A percentile compares a stretch with the other conserved stretches of the same genome.
These are phyloP conservation scores for Leishmania tropica DNA, from an alignment of 208 protist species.

Conservation along the genomic window DNA sequence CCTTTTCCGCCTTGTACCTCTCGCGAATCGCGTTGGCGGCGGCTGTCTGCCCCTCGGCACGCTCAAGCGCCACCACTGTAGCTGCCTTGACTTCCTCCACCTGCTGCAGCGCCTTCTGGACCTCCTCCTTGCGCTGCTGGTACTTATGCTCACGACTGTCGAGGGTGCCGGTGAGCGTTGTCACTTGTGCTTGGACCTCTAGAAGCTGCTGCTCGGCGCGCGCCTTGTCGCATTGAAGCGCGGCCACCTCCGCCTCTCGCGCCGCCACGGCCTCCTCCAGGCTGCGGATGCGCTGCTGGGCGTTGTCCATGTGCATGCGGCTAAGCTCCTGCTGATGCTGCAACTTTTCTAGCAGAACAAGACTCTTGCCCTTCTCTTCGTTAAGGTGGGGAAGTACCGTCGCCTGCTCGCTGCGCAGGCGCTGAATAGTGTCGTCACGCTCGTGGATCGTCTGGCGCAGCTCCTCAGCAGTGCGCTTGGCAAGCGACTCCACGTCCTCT, in stretches of 20 bases:
- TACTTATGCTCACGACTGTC: slow-evolving; percentile 47
- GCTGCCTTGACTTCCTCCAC: slow-evolving; percentile 39
- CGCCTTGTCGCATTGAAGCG: slow-evolving; percentile 23
- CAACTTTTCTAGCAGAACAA: slow-evolving; percentile 59
- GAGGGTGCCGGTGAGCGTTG: slow-evolving; percentile 28
- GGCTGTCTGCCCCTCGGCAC: slow-evolving; percentile 39
- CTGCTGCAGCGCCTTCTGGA: slow-evolving; percentile 37
- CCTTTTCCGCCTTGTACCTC: slow-evolving; percentile 63
- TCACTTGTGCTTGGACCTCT: slow-evolving; percentile 19
- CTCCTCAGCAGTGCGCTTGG: slow-evolving; percentile 51
- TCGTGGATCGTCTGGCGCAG: slow-evolving; percentile 37
- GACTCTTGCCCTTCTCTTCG: slow-evolving; percentile 43
- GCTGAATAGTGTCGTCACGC: slow-evolving; percentile 49
- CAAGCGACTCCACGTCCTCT: slow-evolving; percentile 60
- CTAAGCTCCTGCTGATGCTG: slow-evolving; percentile 49
- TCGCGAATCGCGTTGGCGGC: slow-evolving; percentile 44
- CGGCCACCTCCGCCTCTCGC: slow-evolving; percentile 23
- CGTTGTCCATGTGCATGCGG: slow-evolving; percentile 25
- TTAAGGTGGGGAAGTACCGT: slow-evolving; percentile 42
- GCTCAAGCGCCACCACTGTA: slow-evolving; percentile 24
- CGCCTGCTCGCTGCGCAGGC: slow-evolving; percentile 53
- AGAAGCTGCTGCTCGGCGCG: slow-evolving; percentile 21
- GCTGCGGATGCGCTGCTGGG: slow-evolving; percentile 32
- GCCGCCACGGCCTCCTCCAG: slow-evolving; percentile 25
- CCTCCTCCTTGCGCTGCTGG: slow-evolving; percentile 41